phyloP scores from a whole-genome alignment of 192 early-diverging fungal genomes.

The Dispira simplex region DNA sequence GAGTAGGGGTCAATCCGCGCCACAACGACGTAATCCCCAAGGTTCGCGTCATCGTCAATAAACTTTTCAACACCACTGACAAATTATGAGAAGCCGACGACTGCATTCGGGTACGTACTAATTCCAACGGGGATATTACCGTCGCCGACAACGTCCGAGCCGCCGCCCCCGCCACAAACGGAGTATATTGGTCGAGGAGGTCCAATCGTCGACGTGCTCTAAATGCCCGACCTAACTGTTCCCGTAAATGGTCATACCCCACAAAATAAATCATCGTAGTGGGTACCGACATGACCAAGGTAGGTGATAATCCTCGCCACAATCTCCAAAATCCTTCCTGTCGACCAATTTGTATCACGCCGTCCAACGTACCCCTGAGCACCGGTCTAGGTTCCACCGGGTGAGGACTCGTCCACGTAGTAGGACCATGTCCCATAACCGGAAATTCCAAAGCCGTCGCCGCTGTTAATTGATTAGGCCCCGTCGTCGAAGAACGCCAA shows the following conservation, averaged over 20 bases:
- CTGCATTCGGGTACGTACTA: constrained; percentile 88
- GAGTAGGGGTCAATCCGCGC: constrained; percentile 73
- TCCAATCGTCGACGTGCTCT: constrained; percentile 12
- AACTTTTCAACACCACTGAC: constrained; percentile 34
- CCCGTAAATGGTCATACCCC: constrained; percentile 79
- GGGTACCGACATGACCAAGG: constrained; percentile 78
- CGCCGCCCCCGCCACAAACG: constrained; percentile 55
- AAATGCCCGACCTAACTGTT: constrained; percentile 21
- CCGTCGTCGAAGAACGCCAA: not conserved
- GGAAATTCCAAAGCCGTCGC: not conserved
- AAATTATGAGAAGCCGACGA: constrained; percentile 43
- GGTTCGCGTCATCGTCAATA: constrained; percentile 39
- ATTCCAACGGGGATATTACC: constrained; percentile 76
- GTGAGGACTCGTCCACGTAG: not conserved
- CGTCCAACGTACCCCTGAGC: constrained; percentile 35
- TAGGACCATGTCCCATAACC: not conserved
- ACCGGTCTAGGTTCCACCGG: not conserved
- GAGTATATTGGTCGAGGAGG: constrained; percentile 36
- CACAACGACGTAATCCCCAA: constrained; percentile 54
- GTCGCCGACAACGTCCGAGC: constrained; percentile 67
- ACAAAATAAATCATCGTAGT: constrained; percentile 89
- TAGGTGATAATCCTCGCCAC: constrained; percentile 79
- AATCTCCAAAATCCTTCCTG: constrained; percentile 66
- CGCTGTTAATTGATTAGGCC: no score
- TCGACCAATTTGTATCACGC: constrained; percentile 56